Base-by-base conservation (phyloP, 208 protist genomes). In the Leishmania mexicana region DNA sequence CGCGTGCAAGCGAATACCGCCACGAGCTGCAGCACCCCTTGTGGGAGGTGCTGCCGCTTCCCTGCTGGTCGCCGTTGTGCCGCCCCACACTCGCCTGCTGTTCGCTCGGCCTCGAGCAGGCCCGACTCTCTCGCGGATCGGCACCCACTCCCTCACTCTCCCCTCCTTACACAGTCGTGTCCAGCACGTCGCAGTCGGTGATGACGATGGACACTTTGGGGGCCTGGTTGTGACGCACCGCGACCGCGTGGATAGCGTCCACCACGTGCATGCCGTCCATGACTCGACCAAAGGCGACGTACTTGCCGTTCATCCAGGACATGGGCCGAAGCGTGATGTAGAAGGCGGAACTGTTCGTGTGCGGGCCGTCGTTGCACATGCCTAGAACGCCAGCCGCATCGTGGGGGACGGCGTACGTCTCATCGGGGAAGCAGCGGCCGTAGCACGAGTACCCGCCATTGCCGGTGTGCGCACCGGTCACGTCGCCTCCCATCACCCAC, bases 211-310 rank as follows among this genome's bases (percentile, higher is more conserved):
- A 60, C 80, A 86, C 80, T 31, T 68, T 58, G 7, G 96, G 94
- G 1, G 90, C 75, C 76, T 98, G 96, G 80, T 97, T 98, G 85
- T 97, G 94, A 80, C 92, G 92, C 78, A 92, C 88, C 81, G 90
- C 88, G 57, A 92, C 85, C 8, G 64, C 85, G 79, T 97, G 93
- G 54, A 98, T 96, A 11, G 89, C 88, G 57, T 95, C 86, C 62
- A 98, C 90, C n/a, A 94, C 88, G 21, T 93, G 71, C 88, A 96
- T 94, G 60, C 97, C 97, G 81, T 98, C 94, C 38, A 98, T 94
- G 54, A 99, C 97, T n/a, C 91, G 89, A 17, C 98, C 98, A 88
- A 99, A 99, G 35, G 98, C 98, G 0, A 99, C 96, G 85, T 99
- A 99, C 76, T 95, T 96, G 15, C 89, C 83, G 80, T 99, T 96